Percentiles rank a stretch among this genome's conserved stretches.
phyloP scores from a whole-genome alignment of 2,329 filamentous ascomycete species.

The Sporothrix schenckii region DNA sequence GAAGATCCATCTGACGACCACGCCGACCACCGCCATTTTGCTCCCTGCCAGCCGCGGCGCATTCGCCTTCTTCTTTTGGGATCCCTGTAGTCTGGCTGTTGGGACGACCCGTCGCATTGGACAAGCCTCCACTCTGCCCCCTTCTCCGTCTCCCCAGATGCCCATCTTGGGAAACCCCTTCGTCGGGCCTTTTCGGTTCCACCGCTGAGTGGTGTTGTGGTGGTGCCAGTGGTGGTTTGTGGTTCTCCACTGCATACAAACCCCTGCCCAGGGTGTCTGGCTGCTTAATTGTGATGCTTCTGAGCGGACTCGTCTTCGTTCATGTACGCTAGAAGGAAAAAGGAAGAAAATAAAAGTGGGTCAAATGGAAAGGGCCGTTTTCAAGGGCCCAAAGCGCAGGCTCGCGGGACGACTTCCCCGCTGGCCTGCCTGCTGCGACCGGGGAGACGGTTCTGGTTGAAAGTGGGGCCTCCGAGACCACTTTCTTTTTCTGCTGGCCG shows the following conservation, averaged over 20 bases:
- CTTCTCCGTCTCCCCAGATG: background rate
- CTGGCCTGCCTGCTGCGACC: constrained; percentile 27
- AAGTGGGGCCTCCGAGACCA: background rate
- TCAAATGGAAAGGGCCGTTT: background rate
- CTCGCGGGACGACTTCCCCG: constrained; percentile 20
- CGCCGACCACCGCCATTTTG: background rate
- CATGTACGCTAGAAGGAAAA: constrained; percentile 24
- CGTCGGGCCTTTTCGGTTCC: constrained; percentile 25
- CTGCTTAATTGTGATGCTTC: too few relatives aligned
- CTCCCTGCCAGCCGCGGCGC: constrained; percentile 10
- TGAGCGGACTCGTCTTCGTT: too few relatives aligned
- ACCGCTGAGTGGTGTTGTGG: background rate
- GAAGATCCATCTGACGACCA: background rate
- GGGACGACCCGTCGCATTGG: constrained; percentile 23
- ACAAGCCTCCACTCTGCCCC: background rate
- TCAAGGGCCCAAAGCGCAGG: constrained; percentile 7
- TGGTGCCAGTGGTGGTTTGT: background rate
- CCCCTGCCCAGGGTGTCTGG: constrained; percentile 2
- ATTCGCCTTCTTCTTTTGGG: constrained; percentile 22
- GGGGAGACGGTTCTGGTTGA: constrained; percentile 17
- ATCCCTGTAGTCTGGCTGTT: background rate
- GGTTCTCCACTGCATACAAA: background rate
- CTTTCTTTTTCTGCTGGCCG: too few relatives aligned
- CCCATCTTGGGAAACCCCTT: constrained; percentile 25
- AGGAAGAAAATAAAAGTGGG: constrained; percentile 1